A percentile compares a stretch with the other conserved stretches of the same genome.
Conservation (phyloP, 257 asterid species). For the Ilex aquifolium region DNA sequence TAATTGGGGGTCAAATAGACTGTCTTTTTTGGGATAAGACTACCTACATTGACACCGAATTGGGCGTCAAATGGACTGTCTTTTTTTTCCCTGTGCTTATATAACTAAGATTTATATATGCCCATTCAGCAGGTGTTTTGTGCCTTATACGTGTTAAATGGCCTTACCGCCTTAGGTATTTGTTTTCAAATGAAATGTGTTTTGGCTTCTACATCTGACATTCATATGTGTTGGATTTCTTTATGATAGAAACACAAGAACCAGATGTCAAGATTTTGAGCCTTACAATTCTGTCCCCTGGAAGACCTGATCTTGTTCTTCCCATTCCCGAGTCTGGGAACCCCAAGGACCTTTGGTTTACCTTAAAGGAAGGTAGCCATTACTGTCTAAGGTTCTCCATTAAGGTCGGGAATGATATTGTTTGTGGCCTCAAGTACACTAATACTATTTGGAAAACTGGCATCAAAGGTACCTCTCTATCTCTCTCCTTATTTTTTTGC, state of each 20-base stretch:
- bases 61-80: no score
- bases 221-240: background rate
- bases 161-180: no score
- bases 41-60: no score
- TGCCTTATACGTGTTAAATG: no score
- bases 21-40: no score
- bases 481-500: background rate
- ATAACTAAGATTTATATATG: no score
- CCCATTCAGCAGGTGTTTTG: no score
- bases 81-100: no score
- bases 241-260: slow-evolving; percentile 31
- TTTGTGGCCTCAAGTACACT: slow-evolving; percentile 70
- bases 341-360: slow-evolving; percentile 65
- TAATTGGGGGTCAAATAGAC: no score
- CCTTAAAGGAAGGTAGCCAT: slow-evolving; percentile 71
- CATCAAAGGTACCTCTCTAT: slow-evolving; percentile 40
- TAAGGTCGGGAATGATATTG: slow-evolving; percentile 65
- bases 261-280: slow-evolving; percentile 45
- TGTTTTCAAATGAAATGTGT: background rate
- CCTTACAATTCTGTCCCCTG: slow-evolving; percentile 30
- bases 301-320: slow-evolving; percentile 29
- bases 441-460: slow-evolving; percentile 80
- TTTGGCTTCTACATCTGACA: background rate
- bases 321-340: slow-evolving; percentile 60
- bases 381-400: slow-evolving; percentile 54